A percentile compares a stretch with the other conserved stretches of the same genome.
phyloP scores from a whole-genome alignment of 352 stramenopile species.

The Phytophthora vignae region DNA sequence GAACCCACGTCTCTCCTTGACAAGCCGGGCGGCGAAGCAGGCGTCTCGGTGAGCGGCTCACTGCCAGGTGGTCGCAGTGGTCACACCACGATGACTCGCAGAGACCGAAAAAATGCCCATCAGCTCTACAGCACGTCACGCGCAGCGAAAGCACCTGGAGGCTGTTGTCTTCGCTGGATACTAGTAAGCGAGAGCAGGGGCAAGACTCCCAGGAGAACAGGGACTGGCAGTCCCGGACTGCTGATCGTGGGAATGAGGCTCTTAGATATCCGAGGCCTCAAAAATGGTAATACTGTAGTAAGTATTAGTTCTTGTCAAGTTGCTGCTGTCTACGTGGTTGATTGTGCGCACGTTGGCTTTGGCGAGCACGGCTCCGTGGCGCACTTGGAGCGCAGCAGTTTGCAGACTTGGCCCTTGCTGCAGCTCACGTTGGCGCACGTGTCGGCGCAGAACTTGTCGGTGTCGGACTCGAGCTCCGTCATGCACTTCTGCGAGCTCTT shows the following conservation, averaged over 20 bases:
- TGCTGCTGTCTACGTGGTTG: background rate
- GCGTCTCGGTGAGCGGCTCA: background rate
- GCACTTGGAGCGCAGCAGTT: slow-evolving; percentile 16
- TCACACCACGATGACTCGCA: slow-evolving; percentile 20
- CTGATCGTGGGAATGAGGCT: no score
- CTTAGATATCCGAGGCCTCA: background rate
- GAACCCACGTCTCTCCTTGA: background rate
- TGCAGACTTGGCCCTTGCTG: slow-evolving; percentile 10
- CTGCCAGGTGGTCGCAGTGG: background rate
- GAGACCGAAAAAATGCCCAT: no score
- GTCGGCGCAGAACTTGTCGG: slow-evolving; percentile 16
- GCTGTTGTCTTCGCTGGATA: no score
- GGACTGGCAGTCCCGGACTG: no score
- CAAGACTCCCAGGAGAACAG: background rate
- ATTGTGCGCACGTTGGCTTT: slow-evolving; percentile 4
- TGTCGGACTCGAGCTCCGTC: slow-evolving; percentile 9
- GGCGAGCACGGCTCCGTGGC: slow-evolving; percentile 14
- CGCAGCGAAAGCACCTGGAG: background rate
- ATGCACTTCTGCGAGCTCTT: slow-evolving; percentile 12
- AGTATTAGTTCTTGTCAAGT: background rate
- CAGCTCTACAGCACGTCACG: slow-evolving; percentile 6
- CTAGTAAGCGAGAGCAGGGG: no score
- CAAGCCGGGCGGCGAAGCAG: slow-evolving; percentile 13
- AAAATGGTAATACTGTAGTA: background rate
- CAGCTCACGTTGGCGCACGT: slow-evolving; percentile 18